Base-by-base conservation (phyloP, 1,284 basidiomycete species). In the Takashimella koratensis region DNA sequence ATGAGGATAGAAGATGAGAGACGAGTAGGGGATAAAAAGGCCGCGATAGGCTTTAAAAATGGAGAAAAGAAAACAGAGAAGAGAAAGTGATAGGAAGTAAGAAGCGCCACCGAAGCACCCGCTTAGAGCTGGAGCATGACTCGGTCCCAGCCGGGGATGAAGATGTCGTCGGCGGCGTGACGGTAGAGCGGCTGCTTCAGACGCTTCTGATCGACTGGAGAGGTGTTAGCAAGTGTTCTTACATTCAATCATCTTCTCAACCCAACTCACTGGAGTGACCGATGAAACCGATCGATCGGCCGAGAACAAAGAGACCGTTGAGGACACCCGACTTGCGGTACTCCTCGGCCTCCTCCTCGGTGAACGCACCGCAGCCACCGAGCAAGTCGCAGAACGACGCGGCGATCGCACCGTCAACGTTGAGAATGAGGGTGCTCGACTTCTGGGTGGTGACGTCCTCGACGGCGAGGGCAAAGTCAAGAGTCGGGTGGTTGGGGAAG, bases 401-500 rank as follows among this genome's bases (percentile, higher is more conserved):
- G 46, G 95, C 95, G 62, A 98, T 94, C 77, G 92, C 95, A 46
- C 94, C 94, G 66, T 98, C 94, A 66, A 98, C 94, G 80, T 96
- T 96, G 56, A 96, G 81, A 78, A 96, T 78, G 61, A 89, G 84
- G 39, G 92, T 94, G 76, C 95, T 93, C 81, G 98, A 97, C 86
- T 98, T 98, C 54, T 91, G 81, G 45, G 93, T 95, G 41, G 95
- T 98, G 53, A 98, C 94, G 78, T 90, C 92, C 83, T 98, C 94
- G 63, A 98, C 93, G 43, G 91, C 93, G 56, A 98, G 84, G n/a
- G 95, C 95, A 71, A 97, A 98, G 80, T 98, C 95, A 72, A 98
- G 86, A 58, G 93, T 81, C 62, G 83, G 67, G 85, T 80, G 92
- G 85, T 74, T 85, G 5, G 94, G 94, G 89, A 98, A 98, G 83